Conservation (phyloP, 2,329 filamentous ascomycete genomes). For the Piedraia hortae region DNA sequence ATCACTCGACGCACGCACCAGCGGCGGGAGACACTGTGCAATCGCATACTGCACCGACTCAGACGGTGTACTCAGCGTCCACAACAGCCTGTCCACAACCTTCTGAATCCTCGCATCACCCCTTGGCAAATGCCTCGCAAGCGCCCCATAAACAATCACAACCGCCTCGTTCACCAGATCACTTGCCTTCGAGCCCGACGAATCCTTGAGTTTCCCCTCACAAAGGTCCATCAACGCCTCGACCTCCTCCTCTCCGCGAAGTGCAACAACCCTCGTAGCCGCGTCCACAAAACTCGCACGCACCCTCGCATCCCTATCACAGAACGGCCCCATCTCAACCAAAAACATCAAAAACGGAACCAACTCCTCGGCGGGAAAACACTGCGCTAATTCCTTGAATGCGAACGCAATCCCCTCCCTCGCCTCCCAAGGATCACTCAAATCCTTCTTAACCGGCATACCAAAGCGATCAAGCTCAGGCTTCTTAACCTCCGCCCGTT, state of each 20-base stretch:
- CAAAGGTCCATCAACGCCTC: slow-evolving; percentile 82
- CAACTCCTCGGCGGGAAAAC: slow-evolving; percentile 40
- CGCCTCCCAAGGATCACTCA: slow-evolving; percentile 72
- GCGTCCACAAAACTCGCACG: slow-evolving; percentile 80
- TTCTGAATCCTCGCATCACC: slow-evolving; percentile 72
- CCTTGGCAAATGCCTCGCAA: slow-evolving; percentile 59
- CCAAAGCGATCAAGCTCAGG: slow-evolving; percentile 79
- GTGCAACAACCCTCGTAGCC: slow-evolving; percentile 51
- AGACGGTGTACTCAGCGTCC: slow-evolving; percentile 75
- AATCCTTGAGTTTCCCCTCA: slow-evolving; percentile 61
- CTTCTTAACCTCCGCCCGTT: slow-evolving; percentile 55
- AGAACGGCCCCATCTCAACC: slow-evolving; percentile 64
- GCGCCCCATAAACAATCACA: slow-evolving; percentile 84
- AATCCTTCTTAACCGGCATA: slow-evolving; percentile 72
- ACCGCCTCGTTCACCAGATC: slow-evolving; percentile 92
- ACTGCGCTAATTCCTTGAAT: slow-evolving; percentile 51
- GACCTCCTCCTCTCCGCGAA: slow-evolving; percentile 55
- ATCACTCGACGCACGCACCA: slow-evolving; percentile 57
- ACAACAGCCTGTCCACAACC: slow-evolving; percentile 63
- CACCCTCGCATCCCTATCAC: slow-evolving; percentile 51
- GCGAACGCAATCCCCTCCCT: slow-evolving; percentile 71
- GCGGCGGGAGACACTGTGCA: slow-evolving; percentile 70
- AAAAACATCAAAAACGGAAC: slow-evolving; percentile 62
- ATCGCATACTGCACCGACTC: slow-evolving; percentile 94
- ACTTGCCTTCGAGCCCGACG: slow-evolving; percentile 50